Conservation (phyloP, 257 asterid genomes). For the Solanum sitiens region DNA sequence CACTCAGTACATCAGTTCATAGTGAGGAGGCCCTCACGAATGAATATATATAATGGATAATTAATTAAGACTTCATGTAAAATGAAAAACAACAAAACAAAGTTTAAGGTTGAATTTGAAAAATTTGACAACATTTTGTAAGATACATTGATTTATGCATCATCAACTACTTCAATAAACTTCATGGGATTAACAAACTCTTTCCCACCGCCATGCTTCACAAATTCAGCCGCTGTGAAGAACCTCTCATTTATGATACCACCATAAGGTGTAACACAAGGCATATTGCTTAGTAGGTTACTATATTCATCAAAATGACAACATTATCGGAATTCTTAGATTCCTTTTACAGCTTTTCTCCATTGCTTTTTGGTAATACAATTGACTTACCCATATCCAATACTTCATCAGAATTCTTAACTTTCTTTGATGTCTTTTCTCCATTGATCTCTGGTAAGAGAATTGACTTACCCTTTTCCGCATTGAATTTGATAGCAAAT, state of each 20-base stretch:
- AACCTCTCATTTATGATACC: background rate
- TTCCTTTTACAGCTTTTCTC: too few relatives aligned
- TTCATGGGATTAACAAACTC: background rate
- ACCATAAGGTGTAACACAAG: background rate
- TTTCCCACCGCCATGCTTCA: slow-evolving; percentile 12
- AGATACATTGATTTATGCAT: background rate
- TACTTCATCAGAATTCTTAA: too few relatives aligned
- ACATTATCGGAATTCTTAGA: too few relatives aligned
- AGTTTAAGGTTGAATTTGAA: background rate
- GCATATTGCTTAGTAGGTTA: background rate
- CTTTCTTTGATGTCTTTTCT: too few relatives aligned
- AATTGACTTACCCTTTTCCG: too few relatives aligned
- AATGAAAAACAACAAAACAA: background rate
- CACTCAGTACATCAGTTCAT: background rate
- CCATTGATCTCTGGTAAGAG: too few relatives aligned
- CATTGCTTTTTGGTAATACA: too few relatives aligned
- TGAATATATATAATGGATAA: background rate
- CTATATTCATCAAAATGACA: background rate
- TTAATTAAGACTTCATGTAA: background rate
- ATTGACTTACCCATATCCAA: too few relatives aligned
- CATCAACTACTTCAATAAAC: background rate
- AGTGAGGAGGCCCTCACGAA: background rate
- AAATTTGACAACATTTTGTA: background rate
- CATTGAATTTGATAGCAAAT: too few relatives aligned
- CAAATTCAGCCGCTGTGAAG: slow-evolving; percentile 14